Conservation (phyloP, 768 basidiomycete species). For the Leccinum rimulosum region DNA sequence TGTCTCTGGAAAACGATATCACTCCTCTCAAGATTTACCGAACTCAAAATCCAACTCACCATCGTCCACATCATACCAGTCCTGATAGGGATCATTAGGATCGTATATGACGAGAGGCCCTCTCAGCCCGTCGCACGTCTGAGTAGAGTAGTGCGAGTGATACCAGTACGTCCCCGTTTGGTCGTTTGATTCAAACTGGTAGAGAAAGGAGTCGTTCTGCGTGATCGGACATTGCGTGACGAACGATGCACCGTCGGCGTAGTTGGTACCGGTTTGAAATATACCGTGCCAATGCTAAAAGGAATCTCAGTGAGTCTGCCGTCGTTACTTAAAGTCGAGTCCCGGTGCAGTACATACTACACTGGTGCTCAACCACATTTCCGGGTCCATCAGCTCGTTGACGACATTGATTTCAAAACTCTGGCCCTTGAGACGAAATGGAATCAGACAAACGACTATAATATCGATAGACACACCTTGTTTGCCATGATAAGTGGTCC, state of each 20-base stretch:
- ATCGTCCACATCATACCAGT: slow-evolving; percentile 45
- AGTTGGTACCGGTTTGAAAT: slow-evolving; percentile 42
- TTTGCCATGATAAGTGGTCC: slow-evolving; percentile 40
- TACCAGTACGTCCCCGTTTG: slow-evolving; percentile 36
- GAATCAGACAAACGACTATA: not conserved
- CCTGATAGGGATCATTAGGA: slow-evolving; percentile 36
- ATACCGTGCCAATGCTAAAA: slow-evolving; percentile 57
- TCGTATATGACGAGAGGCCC: slow-evolving; percentile 44
- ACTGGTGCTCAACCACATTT: slow-evolving; percentile 51
- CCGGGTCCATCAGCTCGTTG: slow-evolving; percentile 41
- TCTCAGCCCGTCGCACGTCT: slow-evolving; percentile 37
- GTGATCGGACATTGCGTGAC: slow-evolving; percentile 35
- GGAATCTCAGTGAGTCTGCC: not conserved
- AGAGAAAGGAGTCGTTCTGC: slow-evolving; percentile 21
- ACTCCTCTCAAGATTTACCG: not conserved
- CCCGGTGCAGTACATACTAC: slow-evolving; percentile 29
- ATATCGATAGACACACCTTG: slow-evolving; percentile 24
- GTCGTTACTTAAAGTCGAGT: not conserved
- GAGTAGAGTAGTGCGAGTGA: slow-evolving; percentile 40
- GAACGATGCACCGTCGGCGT: slow-evolving; percentile 43
- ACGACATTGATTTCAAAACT: slow-evolving; percentile 43
- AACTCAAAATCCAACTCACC: slow-evolving; percentile 21
- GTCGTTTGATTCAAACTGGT: slow-evolving; percentile 15
- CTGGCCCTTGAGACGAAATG: slow-evolving; percentile 32
- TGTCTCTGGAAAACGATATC: slow-evolving; percentile 11